Conservation (phyloP, 2,329 filamentous ascomycete species). For the Colletotrichum karsti region DNA sequence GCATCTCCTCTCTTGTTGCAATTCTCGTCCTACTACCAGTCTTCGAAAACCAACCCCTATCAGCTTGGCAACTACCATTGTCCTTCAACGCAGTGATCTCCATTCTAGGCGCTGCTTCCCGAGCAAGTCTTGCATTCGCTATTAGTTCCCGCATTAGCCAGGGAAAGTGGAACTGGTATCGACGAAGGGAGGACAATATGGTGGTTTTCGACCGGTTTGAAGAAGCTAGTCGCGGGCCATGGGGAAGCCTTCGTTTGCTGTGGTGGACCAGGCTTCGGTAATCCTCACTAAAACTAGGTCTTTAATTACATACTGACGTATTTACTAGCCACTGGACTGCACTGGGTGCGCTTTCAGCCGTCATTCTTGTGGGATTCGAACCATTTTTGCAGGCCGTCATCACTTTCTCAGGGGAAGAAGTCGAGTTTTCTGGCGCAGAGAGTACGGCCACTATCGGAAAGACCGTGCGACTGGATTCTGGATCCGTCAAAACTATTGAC, state of each 20-base stretch:
- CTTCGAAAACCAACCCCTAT: background rate
- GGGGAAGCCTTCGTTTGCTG: background rate
- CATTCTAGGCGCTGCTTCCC: background rate
- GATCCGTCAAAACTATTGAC: background rate
- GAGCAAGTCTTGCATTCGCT: background rate
- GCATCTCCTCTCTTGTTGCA: background rate
- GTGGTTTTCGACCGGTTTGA: background rate
- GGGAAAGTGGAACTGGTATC: slow-evolving; percentile 8
- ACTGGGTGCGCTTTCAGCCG: background rate
- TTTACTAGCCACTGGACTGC: background rate
- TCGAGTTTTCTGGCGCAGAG: background rate
- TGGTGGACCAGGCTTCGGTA: background rate
- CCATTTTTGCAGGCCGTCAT: background rate
- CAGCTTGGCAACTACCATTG: background rate
- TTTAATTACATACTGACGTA: background rate
- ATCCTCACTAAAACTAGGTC: no score
- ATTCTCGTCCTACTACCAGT: background rate
- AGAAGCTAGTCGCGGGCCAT: background rate
- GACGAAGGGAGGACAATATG: background rate
- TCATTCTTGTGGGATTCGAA: background rate
- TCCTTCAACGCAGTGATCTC: slow-evolving; percentile 1
- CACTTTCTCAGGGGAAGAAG: background rate
- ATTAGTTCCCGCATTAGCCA: background rate
- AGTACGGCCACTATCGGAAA: background rate
- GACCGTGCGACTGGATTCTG: background rate